Base-by-base conservation (phyloP, 345 rosid genomes). In the Leavenworthia alabamica region DNA sequence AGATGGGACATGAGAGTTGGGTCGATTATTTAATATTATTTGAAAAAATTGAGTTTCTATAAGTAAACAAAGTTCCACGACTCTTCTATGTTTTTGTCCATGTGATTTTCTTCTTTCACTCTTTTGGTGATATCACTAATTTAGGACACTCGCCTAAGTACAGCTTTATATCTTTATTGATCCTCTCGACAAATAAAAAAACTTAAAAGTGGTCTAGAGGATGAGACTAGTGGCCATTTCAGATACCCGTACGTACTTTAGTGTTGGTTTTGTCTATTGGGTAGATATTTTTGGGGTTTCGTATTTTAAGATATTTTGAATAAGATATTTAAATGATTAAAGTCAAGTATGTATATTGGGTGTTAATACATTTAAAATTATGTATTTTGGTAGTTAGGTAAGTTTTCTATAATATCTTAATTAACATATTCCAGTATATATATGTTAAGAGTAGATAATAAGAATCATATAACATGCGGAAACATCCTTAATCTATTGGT, bases 1-100 rank as follows among this genome's bases (percentile, higher is more conserved):
- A 60, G 46, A 68, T 68, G 67, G 61, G 47, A 43, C 67, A 68
- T 68, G 73, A 68, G 73, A 51, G 67, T 68, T 68, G 19, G 73
- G 67, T 68, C 35, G 35, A 47, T 40, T 16, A 12, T 60, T 60
- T 52, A 33, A 33, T 68, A 41, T 19, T 20, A 14, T 14, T 4
- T 41, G 8, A 47, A 50, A 24, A 50, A 68, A 41, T 51, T 68
- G 66, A 68, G 60, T 47, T 40, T 68, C 51, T 52, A 52, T 50
- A 59, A 68, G 66, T 42, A 60, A 68, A 33, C 54, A 68, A 59
- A 24, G 61, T 68, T 60, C 61, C 61, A 60, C 67, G 67, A 32
- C 67, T 68, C 73, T 60, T 55, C 56, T 62, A 24, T 47, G n/a
- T 5, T 32, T 48, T 49, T 50, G 22, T 19, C 43, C 72, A 68